Percentiles rank a stretch among this genome's conserved stretches.
These are phyloP conservation scores for Geranium rotundifolium DNA, from an alignment of 345 rosid species.

Conservation along the genomic window DNA sequence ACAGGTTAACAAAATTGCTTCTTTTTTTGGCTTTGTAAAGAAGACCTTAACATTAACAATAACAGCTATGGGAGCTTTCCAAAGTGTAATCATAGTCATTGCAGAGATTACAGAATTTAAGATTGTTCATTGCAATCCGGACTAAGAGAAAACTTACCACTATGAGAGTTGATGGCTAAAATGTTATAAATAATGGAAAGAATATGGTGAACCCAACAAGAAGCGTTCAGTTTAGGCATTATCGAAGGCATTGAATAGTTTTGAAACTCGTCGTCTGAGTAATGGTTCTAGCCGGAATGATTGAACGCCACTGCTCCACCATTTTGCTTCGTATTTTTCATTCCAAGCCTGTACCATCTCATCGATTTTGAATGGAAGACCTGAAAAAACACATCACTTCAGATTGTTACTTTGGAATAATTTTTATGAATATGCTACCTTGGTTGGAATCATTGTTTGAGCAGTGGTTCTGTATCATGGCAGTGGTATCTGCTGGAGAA, in stretches of 20 bases:
- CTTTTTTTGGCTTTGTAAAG: no score
- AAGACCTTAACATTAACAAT: no score
- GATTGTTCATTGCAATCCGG: neutral
- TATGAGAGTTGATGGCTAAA: neutral
- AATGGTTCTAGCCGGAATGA: constrained; percentile 65
- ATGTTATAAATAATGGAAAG: neutral
- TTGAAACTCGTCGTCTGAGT: constrained; percentile 43
- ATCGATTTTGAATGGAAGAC: constrained; percentile 47
- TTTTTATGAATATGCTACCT: constrained; percentile 29
- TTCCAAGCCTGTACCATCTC: constrained; percentile 73
- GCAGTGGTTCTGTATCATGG: constrained; percentile 49
- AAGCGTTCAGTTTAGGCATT: constrained; percentile 14
- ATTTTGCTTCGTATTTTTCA: constrained; percentile 67
- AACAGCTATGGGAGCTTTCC: neutral
- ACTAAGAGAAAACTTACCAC: neutral
- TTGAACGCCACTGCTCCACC: constrained; percentile 40
- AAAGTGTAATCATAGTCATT: neutral
- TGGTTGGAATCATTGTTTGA: constrained; percentile 40
- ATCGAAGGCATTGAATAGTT: constrained; percentile 41
- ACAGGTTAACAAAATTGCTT: no score
- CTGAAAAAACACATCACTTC: constrained; percentile 25
- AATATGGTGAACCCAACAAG: no score
- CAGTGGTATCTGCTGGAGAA: constrained; percentile 42
- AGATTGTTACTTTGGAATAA: no score
- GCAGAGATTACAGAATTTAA: neutral